A percentile compares a stretch with the other conserved stretches of the same genome.
Evolutionary conservation across 2,329 filamentous ascomycete genomes (phyloP).

Genomic region (Aspergillus quadrilineatus): DNA sequence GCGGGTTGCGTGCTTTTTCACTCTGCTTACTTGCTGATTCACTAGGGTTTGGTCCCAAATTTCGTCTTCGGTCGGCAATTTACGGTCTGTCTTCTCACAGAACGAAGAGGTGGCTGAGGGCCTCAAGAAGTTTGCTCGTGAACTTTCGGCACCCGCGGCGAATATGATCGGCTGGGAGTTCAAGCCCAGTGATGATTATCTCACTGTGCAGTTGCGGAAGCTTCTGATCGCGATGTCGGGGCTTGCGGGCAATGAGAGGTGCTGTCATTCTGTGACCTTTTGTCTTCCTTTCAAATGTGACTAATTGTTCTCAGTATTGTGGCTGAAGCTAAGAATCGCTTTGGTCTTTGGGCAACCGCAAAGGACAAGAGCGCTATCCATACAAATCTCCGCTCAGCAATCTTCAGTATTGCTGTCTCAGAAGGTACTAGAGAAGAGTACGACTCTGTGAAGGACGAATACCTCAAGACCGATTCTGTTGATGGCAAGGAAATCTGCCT

Average conservation of each 20-base stretch:
- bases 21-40: conserved; percentile 19
- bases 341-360: conserved; percentile 72
- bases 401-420: conserved; percentile 77
- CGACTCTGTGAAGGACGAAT: conserved; percentile 79
- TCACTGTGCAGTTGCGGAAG: conserved; percentile 78
- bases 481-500: conserved; percentile 90
- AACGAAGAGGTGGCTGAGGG: conserved; percentile 70
- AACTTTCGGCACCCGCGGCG: conserved; percentile 71
- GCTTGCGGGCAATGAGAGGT: conserved; percentile 72
- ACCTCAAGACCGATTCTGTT: conserved; percentile 75
- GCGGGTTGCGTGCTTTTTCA: neutral
- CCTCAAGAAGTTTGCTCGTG: conserved; percentile 74
- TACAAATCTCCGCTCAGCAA: conserved; percentile 74
- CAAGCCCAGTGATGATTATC: conserved; percentile 72
- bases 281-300: neutral
- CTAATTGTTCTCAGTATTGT: conserved; percentile 53
- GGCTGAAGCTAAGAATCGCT: conserved; percentile 73
- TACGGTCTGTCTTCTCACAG: conserved; percentile 82
- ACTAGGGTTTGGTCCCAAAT: conserved; percentile 78
- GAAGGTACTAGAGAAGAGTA: conserved; percentile 70
- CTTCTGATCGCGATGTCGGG: conserved; percentile 75
- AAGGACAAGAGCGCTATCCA: conserved; percentile 68
- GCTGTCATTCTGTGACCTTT: conserved; percentile 32
- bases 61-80: conserved; percentile 69
- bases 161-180: conserved; percentile 86